These are phyloP conservation scores for Arthrobotrys musiformis DNA, from an alignment of 2,329 filamentous ascomycete genomes.

Conservation along the genomic window DNA sequence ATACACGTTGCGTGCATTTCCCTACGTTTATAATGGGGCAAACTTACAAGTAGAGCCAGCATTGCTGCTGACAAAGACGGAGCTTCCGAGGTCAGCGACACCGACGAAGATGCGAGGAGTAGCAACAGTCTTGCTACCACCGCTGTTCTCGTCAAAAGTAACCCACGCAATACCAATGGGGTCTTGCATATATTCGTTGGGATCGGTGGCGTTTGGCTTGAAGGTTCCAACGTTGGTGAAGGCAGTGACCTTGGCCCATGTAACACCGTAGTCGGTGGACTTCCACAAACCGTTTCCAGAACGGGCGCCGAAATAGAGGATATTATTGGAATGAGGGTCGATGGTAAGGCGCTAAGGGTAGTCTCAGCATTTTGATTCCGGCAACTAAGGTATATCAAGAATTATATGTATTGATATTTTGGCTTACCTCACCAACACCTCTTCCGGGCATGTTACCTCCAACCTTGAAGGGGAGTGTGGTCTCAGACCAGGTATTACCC, in stretches of 20 bases:
- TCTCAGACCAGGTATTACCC: constrained; percentile 67
- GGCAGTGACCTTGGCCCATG: constrained; percentile 67
- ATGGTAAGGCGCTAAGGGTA: constrained; percentile 66
- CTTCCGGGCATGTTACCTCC: constrained; percentile 73
- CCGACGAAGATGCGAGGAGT: constrained; percentile 71
- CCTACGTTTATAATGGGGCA: background rate
- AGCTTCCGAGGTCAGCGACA: constrained; percentile 67
- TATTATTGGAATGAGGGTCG: constrained; percentile 69
- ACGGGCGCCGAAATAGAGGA: constrained; percentile 70
- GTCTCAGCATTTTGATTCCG: background rate
- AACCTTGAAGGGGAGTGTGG: constrained; percentile 70
- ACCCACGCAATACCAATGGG: constrained; percentile 67
- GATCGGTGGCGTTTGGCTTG: constrained; percentile 65
- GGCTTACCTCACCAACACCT: constrained; percentile 67
- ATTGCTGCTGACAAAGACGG: constrained; percentile 69
- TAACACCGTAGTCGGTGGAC: constrained; percentile 69
- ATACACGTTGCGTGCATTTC: background rate
- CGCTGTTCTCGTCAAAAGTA: constrained; percentile 68
- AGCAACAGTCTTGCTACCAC: constrained; percentile 63
- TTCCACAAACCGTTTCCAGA: constrained; percentile 72
- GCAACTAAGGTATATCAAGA: too few relatives aligned
- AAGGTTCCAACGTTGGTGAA: constrained; percentile 68
- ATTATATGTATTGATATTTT: too few relatives aligned
- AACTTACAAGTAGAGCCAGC: constrained; percentile 67
- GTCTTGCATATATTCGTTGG: constrained; percentile 65